phyloP scores from a whole-genome alignment of 108 stramenopile genomes.

The Cylindrotheca fusiformis region DNA sequence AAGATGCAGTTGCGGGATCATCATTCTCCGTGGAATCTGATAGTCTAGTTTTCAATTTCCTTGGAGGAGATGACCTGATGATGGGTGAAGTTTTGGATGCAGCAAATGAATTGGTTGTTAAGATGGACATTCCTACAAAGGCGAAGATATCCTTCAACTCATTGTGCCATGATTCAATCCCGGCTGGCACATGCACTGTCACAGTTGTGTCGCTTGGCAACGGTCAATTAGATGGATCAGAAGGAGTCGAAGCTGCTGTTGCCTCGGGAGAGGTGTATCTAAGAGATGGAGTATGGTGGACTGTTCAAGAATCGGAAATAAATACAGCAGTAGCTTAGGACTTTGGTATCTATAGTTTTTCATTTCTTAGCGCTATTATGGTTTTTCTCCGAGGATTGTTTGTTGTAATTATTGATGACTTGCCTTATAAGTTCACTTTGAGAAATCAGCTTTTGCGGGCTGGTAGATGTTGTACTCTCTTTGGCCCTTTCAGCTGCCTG shows the following conservation, averaged over 20 bases:
- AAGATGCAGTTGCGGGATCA: conserved; percentile 45
- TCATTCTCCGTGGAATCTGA: conserved; percentile 23
- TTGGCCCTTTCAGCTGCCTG: not conserved
- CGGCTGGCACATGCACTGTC: conserved; percentile 39
- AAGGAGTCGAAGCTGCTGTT: conserved; percentile 48
- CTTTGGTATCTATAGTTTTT: not conserved
- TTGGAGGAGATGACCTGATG: conserved; percentile 77
- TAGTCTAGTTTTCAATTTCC: conserved; percentile 41
- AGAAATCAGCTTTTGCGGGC: not conserved
- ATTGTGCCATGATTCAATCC: conserved; percentile 47
- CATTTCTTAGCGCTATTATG: not conserved
- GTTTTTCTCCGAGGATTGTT: not conserved
- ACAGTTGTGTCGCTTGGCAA: conserved; percentile 47
- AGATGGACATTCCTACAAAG: conserved; percentile 44
- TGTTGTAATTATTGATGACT: conserved; percentile 11
- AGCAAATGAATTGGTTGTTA: conserved; percentile 42
- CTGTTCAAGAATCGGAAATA: conserved; percentile 58
- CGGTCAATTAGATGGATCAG: conserved; percentile 3
- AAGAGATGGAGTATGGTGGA: conserved; percentile 59
- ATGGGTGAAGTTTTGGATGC: conserved; percentile 66
- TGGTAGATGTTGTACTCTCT: no score
- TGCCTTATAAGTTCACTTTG: conserved; percentile 24
- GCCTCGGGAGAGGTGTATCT: conserved; percentile 60
- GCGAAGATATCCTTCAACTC: conserved; percentile 56
- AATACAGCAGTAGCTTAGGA: conserved; percentile 39